phyloP scores from a whole-genome alignment of 306 rosid genomes.

The Acmispon strigosus region DNA sequence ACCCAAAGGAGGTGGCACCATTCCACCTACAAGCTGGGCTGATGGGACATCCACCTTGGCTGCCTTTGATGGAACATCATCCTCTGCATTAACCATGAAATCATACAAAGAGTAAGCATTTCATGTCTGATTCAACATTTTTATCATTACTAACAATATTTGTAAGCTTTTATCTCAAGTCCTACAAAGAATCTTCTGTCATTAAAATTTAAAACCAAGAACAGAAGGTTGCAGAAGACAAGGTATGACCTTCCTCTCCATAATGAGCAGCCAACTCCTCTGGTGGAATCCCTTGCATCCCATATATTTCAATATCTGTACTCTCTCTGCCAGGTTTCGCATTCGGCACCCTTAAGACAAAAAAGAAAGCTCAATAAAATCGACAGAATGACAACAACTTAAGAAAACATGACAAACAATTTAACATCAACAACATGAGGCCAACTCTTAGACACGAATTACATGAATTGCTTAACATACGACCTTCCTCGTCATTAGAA shows the following conservation, averaged over 20 bases:
- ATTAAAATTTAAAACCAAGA: neutral
- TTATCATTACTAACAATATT: neutral
- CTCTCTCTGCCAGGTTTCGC: constrained; percentile 88
- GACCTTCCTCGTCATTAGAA: neutral
- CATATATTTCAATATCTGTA: constrained; percentile 94
- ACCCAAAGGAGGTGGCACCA: constrained; percentile 67
- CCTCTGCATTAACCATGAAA: constrained; percentile 44
- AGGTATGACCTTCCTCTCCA: constrained; percentile 75
- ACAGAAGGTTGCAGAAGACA: neutral
- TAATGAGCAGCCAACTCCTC: constrained; percentile 90
- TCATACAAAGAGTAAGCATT: constrained; percentile 5
- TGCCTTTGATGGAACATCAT: constrained; percentile 62
- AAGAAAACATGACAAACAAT: neutral
- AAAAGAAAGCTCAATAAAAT: neutral
- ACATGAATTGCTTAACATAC: neutral
- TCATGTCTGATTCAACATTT: neutral
- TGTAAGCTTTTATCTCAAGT: neutral
- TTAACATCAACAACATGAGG: neutral
- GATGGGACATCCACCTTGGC: constrained; percentile 72
- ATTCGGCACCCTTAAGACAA: constrained; percentile 71
- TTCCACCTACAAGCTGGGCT: constrained; percentile 51
- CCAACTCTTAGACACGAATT: too few species aligned
- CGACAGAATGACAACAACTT: neutral
- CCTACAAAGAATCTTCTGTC: neutral
- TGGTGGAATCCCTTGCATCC: constrained; percentile 99